Evolutionary conservation across 2,329 filamentous ascomycete species (phyloP).

Genomic region (Fusarium keratoplasticum): DNA sequence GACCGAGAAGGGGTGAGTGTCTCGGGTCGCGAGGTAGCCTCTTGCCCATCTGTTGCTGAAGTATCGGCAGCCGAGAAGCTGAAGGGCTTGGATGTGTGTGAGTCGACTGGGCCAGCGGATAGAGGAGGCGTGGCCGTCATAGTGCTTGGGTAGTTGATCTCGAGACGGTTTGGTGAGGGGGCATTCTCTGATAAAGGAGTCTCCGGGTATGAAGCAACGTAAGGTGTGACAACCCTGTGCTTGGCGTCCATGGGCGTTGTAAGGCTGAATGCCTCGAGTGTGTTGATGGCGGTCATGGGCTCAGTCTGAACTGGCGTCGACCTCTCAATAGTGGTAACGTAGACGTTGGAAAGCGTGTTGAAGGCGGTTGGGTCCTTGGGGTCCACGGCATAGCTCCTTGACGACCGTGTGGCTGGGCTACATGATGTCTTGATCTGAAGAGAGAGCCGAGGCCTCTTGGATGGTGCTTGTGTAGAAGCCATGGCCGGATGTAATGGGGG

Average conservation of each 20-base stretch:
- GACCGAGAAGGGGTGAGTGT: constrained; percentile 26
- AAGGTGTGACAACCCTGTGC: constrained; percentile 56
- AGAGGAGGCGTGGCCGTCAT: constrained; percentile 71
- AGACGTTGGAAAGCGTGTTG: constrained; percentile 75
- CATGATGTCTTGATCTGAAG: constrained; percentile 64
- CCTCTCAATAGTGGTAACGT: constrained; percentile 71
- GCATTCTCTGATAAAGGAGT: constrained; percentile 66
- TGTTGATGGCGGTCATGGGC: constrained; percentile 63
- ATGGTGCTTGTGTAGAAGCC: constrained; percentile 51
- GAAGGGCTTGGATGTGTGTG: constrained; percentile 56
- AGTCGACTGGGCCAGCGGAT: constrained; percentile 64
- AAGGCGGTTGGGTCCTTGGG: constrained; percentile 71
- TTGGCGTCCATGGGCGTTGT: constrained; percentile 47
- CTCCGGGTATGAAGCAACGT: constrained; percentile 60
- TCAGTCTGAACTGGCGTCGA: constrained; percentile 61
- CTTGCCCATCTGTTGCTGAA: constrained; percentile 13
- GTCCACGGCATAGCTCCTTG: constrained; percentile 54
- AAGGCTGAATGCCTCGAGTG: constrained; percentile 48
- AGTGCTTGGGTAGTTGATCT: constrained; percentile 63
- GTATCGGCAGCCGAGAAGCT: constrained; percentile 56
- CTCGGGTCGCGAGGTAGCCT: constrained; percentile 24
- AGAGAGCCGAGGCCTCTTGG: constrained; percentile 67
- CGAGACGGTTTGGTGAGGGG: constrained; percentile 59
- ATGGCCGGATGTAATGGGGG: constrained; percentile 43
- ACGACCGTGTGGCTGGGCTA: constrained; percentile 51